phyloP scores from a whole-genome alignment of 441 rosid species.

The Theobroma grandiflorum region DNA sequence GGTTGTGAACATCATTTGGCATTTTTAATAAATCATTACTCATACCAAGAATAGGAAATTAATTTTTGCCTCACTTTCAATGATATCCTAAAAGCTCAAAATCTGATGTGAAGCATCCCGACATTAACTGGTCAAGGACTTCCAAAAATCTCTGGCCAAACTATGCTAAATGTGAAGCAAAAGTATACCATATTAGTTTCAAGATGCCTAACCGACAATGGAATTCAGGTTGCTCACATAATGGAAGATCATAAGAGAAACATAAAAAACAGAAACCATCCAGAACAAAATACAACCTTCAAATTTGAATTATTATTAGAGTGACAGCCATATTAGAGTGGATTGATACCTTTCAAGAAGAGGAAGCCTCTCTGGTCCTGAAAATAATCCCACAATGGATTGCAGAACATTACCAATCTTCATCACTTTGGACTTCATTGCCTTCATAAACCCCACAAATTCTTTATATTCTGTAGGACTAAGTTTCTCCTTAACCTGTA shows the following conservation, averaged over 20 bases:
- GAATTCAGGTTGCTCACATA: background rate
- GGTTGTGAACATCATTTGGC: background rate
- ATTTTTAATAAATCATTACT: background rate
- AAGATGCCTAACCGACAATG: background rate
- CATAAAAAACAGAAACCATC: background rate
- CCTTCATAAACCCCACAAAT: conserved; percentile 88
- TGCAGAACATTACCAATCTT: conserved; percentile 63
- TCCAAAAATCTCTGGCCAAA: background rate
- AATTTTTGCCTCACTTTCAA: background rate
- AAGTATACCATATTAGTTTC: background rate
- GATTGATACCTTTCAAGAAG: conserved; percentile 74
- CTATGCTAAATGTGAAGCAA: background rate
- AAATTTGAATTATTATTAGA: background rate
- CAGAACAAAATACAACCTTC: background rate
- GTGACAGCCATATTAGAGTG: background rate
- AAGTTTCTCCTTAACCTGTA: conserved; percentile 86
- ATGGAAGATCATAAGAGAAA: background rate
- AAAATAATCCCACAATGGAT: conserved; percentile 71
- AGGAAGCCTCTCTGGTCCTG: conserved; percentile 69
- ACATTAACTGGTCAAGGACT: background rate
- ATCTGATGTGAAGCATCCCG: background rate
- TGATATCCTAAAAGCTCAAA: background rate
- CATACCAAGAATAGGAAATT: background rate
- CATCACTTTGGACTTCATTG: conserved; percentile 81
- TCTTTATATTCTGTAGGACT: conserved; percentile 76